These are phyloP conservation scores for Biscogniauxia mediterranea DNA, from an alignment of 2,329 filamentous ascomycete species.

Conservation along the genomic window DNA sequence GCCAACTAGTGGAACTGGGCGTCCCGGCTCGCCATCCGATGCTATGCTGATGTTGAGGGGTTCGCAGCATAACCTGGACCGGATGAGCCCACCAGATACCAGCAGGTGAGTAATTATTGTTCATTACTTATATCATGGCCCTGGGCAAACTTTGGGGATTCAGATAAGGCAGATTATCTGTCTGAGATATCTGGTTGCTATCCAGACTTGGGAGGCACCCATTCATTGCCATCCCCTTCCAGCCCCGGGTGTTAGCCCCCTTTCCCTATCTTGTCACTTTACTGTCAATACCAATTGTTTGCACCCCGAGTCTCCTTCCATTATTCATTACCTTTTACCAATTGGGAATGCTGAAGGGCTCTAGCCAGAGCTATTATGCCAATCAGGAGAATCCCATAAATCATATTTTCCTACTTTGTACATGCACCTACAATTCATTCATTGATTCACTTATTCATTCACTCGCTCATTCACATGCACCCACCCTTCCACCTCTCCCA, in stretches of 20 bases:
- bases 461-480: not conserved
- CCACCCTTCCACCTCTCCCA: not conserved
- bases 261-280: not conserved
- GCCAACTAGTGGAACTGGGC: constrained; percentile 6
- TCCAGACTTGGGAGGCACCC: not conserved
- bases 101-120: constrained; percentile 21
- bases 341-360: not conserved
- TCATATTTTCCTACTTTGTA: constrained; percentile 1
- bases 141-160: not conserved
- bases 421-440: not conserved
- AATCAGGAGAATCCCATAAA: not conserved
- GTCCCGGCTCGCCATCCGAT: constrained; percentile 32
- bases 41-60: constrained; percentile 30
- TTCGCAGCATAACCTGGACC: constrained; percentile 16
- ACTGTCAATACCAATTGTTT: not conserved
- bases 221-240: not conserved
- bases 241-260: not conserved
- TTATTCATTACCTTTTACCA: not conserved
- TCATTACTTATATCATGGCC: not conserved
- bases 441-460: not conserved
- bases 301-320: not conserved
- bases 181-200: not conserved
- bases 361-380: not conserved
- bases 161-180: not conserved
- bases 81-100: constrained; percentile 18